Base-by-base conservation (phyloP, 2,329 filamentous ascomycete genomes). In the Ascochyta lentis region DNA sequence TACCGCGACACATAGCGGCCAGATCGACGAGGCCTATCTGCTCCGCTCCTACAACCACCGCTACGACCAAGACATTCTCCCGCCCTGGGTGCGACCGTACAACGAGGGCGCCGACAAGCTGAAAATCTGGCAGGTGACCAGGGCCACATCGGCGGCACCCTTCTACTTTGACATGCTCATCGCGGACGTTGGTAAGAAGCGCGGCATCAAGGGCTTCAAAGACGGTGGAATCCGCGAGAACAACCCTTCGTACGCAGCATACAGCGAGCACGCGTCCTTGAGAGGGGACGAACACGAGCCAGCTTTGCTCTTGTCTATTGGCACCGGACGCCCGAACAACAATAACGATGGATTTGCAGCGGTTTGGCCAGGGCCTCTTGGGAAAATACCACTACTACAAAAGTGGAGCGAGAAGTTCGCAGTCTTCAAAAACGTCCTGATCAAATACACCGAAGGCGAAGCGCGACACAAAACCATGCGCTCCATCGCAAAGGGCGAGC, bases 401-500 rank as follows among this genome's bases (percentile, higher is more conserved):
- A 79, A 80, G 48, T 75, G 76, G 65, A 74, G 79, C 9, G 79
- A 82, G 52, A 81, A 81, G 64, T 74, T 79, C 29, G 79, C 79
- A 5, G 79, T 82, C 1, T 75, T 82, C 59, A 79, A 79, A 41
- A 81, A 81, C 45, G 64, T 82, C 22, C 64, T 82, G 46, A 80
- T 82, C 71, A 82, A 81, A 55, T 82, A 81, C 65, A 82, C 80
- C 5, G 79, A 81, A 61, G 79, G 80, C 33, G 80, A 82, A 59
- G 74, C 78, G 39, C 73, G 78, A 51, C 80, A 82, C 58, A 72
- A 78, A 35, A 76, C 75, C 49, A 81, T 81, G 78, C 70, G 78
- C 9, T 72, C 76, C 23, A 76, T 79, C 24, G 79, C 79, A 1
- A 74, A 73, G 34, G 80, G 80, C 38, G 78, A 82, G 60, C 71